Conservation (phyloP, 805 yeast genomes). For the Candida rishiriensis region DNA sequence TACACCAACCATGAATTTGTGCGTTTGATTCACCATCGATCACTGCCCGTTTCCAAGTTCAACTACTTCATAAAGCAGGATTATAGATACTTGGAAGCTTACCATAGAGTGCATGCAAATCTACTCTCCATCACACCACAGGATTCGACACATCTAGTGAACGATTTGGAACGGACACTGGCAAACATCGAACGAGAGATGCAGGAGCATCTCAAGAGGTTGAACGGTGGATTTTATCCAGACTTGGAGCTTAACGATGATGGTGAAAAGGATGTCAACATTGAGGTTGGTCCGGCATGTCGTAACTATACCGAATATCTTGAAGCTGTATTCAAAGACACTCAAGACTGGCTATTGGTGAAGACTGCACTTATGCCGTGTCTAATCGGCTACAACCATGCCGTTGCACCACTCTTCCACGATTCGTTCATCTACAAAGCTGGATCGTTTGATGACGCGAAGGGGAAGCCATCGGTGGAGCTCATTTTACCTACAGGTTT, state of each 20-base stretch:
- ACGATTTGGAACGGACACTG: conserved; percentile 47
- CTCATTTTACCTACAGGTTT: not conserved
- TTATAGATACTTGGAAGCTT: conserved; percentile 63
- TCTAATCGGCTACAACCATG: conserved; percentile 64
- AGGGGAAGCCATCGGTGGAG: not conserved
- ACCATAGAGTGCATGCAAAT: conserved; percentile 59
- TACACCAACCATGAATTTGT: conserved; percentile 65
- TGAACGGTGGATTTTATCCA: conserved; percentile 35
- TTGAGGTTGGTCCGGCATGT: conserved; percentile 54
- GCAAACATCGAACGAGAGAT: conserved; percentile 52
- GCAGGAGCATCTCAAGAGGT: conserved; percentile 47
- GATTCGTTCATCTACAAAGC: not conserved
- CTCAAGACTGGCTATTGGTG: conserved; percentile 59
- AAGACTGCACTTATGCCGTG: conserved; percentile 74
- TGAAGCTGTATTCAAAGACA: conserved; percentile 43
- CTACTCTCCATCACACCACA: conserved; percentile 62
- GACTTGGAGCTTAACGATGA: conserved; percentile 18
- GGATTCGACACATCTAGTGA: conserved; percentile 38
- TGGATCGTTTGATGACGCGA: conserved; percentile 2
- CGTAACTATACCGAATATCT: conserved; percentile 58
- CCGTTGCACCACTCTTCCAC: conserved; percentile 30
- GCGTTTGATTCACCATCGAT: conserved; percentile 44
- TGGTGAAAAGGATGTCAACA: conserved; percentile 36
- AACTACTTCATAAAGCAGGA: conserved; percentile 51
- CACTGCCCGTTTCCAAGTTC: conserved; percentile 47